A percentile compares a stretch with the other conserved stretches of the same genome.
These are phyloP conservation scores for Seiridium cupressi DNA, from an alignment of 2,329 filamentous ascomycete species.

Conservation along the genomic window DNA sequence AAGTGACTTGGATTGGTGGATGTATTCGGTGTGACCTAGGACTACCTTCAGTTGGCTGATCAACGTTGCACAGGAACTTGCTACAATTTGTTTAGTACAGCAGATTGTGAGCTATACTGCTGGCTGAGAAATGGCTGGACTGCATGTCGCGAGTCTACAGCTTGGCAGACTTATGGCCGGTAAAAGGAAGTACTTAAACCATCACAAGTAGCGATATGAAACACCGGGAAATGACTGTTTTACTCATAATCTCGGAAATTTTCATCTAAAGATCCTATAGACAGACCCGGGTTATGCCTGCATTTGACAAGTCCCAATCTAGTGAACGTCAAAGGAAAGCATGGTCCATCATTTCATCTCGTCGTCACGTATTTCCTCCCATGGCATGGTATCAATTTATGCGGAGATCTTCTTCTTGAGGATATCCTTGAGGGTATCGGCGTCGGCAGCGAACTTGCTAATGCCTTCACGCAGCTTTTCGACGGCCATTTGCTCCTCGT, in stretches of 20 bases:
- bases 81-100: too few species aligned
- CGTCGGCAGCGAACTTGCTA: constrained; percentile 98
- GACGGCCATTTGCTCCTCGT: constrained; percentile 98
- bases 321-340: constrained; percentile 1
- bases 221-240: too few species aligned
- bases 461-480: constrained; percentile 99
- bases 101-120: too few species aligned
- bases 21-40: too few species aligned
- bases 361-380: background rate
- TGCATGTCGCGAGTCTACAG: too few species aligned
- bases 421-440: constrained; percentile 88
- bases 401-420: constrained; percentile 77
- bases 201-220: too few species aligned
- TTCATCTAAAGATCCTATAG: background rate
- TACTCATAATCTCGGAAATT: background rate
- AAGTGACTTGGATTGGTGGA: too few species aligned
- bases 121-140: too few species aligned
- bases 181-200: too few species aligned
- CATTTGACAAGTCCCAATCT: background rate
- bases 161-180: too few species aligned
- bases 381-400: constrained; percentile 27
- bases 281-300: background rate
- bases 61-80: too few species aligned
- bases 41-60: too few species aligned
- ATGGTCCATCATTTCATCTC: background rate